A percentile compares a stretch with the other conserved stretches of the same genome.
Conservation (phyloP, 192 early-diverging fungal species). For the Backusella mclennaniae region DNA sequence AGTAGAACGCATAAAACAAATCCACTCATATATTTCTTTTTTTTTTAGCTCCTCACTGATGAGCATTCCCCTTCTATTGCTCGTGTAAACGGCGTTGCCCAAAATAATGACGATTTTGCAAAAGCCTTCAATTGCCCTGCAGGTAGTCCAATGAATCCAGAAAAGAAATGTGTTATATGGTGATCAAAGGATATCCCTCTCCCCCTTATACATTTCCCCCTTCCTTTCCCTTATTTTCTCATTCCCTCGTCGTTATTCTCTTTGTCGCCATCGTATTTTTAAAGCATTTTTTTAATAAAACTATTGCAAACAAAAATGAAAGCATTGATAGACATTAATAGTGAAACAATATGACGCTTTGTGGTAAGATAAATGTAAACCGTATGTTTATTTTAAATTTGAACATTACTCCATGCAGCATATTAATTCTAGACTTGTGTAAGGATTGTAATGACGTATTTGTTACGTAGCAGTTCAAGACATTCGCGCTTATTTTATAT, state of each 20-base stretch:
- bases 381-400: too few species aligned
- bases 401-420: too few species aligned
- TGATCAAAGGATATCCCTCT: not conserved
- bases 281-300: too few species aligned
- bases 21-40: not conserved
- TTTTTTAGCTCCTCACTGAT: constrained; percentile 52
- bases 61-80: constrained; percentile 60
- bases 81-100: constrained; percentile 65
- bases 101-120: constrained; percentile 62
- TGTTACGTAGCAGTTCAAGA: too few species aligned
- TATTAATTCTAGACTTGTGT: too few species aligned
- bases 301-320: too few species aligned
- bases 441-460: too few species aligned
- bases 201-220: not conserved
- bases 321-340: too few species aligned
- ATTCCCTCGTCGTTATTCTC: not conserved
- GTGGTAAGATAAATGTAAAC: too few species aligned
- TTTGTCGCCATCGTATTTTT: not conserved
- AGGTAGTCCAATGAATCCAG: constrained; percentile 65
- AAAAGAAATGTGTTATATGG: constrained; percentile 46
- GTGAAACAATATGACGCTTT: too few species aligned
- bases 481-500: not conserved
- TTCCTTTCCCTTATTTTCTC: not conserved
- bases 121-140: constrained; percentile 62
- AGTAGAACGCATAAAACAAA: not conserved